phyloP scores from a whole-genome alignment of 768 basidiomycete species.

The Russula emetica region DNA sequence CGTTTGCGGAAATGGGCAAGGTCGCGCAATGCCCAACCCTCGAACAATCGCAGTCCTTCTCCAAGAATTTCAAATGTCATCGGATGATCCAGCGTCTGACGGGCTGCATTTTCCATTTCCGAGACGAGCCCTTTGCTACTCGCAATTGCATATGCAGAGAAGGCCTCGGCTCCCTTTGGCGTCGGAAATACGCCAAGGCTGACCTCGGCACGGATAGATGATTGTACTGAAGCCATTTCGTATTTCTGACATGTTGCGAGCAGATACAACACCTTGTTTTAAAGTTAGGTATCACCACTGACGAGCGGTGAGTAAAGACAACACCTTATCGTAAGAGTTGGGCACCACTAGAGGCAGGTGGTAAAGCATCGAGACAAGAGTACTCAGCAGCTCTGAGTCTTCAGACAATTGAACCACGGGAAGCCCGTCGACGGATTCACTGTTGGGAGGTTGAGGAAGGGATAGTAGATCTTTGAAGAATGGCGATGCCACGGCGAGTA shows the following conservation, averaged over 20 bases:
- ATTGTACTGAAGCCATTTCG: too few species aligned
- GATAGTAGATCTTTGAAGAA: conserved; percentile 22
- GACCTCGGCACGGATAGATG: neutral
- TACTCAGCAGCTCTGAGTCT: neutral
- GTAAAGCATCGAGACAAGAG: conserved; percentile 17
- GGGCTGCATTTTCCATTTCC: neutral
- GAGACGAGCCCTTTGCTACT: neutral
- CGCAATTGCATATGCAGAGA: neutral
- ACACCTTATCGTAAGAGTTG: neutral
- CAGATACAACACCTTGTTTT: too few species aligned
- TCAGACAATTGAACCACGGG: conserved; percentile 10
- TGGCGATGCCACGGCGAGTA: conserved; percentile 8
- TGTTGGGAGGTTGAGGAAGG: conserved; percentile 8
- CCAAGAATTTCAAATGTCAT: neutral
- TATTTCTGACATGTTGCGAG: too few species aligned
- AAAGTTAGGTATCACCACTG: too few species aligned
- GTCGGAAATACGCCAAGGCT: too few species aligned
- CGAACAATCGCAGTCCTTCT: neutral
- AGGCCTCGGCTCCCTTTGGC: neutral
- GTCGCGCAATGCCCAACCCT: too few species aligned
- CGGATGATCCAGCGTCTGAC: neutral
- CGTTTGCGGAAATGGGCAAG: too few species aligned
- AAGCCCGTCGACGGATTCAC: neutral
- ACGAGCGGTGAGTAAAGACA: neutral
- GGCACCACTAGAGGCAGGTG: conserved; percentile 7